Evolutionary conservation across 208 protist species (phyloP).

Genomic region (Leishmania arabica): DNA sequence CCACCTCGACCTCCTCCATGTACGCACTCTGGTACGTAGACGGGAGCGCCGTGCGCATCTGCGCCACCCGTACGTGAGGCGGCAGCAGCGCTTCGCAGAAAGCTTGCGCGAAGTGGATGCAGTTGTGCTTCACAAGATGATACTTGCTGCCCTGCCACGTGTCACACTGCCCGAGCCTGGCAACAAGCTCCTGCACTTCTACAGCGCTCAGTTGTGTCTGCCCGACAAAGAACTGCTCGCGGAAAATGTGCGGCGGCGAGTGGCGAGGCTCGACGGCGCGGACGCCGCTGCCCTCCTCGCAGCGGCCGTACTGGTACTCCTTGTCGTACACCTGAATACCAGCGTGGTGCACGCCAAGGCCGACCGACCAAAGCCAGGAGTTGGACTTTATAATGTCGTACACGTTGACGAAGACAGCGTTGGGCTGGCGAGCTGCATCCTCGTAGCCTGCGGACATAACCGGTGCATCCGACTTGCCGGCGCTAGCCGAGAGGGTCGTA

Average conservation of each 20-base stretch:
- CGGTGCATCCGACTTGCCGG: not conserved
- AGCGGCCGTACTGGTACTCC: constrained; percentile 68
- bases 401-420: constrained; percentile 75
- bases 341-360: constrained; percentile 67
- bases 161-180: constrained; percentile 26
- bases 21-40: constrained; percentile 28
- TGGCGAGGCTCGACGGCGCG: constrained; percentile 38
- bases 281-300: constrained; percentile 47
- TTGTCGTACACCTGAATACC: constrained; percentile 74
- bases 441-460: not conserved
- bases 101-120: constrained; percentile 62
- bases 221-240: constrained; percentile 74
- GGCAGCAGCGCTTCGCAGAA: constrained; percentile 51
- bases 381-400: constrained; percentile 67
- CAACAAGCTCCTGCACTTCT: constrained; percentile 39
- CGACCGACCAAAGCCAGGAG: constrained; percentile 47
- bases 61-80: constrained; percentile 32
- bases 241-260: constrained; percentile 67
- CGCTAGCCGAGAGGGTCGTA: constrained; percentile 6
- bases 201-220: constrained; percentile 38
- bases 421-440: constrained; percentile 20
- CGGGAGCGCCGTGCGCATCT: constrained; percentile 6
- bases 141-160: constrained; percentile 56
- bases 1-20: constrained; percentile 38
- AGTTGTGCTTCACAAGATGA: constrained; percentile 76